phyloP scores from a whole-genome alignment of 176 grass and related monocot genomes.

The Lolium multiflorum region DNA sequence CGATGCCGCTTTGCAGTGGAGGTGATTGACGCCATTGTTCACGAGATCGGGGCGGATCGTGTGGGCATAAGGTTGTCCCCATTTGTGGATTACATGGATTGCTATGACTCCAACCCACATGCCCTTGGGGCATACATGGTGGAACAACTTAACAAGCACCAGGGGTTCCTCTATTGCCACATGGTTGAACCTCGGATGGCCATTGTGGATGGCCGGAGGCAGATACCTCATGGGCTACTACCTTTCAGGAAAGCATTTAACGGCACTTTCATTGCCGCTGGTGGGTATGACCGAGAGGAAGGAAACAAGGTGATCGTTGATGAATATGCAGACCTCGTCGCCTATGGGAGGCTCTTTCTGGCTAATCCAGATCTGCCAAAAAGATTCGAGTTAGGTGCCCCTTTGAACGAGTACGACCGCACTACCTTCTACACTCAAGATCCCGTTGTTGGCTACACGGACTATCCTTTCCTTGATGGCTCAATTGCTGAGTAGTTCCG shows the following conservation, averaged over 20 bases:
- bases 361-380: slow-evolving; percentile 37
- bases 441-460: slow-evolving; percentile 35
- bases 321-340: slow-evolving; percentile 37
- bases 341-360: slow-evolving; percentile 38
- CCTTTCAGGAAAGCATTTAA: slow-evolving; percentile 27
- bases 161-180: slow-evolving; percentile 9
- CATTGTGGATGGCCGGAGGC: not conserved
- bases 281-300: slow-evolving; percentile 33
- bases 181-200: slow-evolving; percentile 52
- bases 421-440: slow-evolving; percentile 41
- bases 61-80: slow-evolving; percentile 42
- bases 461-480: slow-evolving; percentile 34
- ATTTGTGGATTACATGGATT: slow-evolving; percentile 9
- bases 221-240: slow-evolving; percentile 26
- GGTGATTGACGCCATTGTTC: slow-evolving; percentile 30
- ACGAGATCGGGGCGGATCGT: slow-evolving; percentile 28
- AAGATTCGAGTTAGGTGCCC: not conserved
- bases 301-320: slow-evolving; percentile 30
- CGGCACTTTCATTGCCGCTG: slow-evolving; percentile 29
- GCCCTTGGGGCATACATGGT: slow-evolving; percentile 37
- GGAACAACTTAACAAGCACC: slow-evolving; percentile 30
- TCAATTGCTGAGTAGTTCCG: not conserved
- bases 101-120: slow-evolving; percentile 14
- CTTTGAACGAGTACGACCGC: slow-evolving; percentile 35
- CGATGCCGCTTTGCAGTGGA: slow-evolving; percentile 43